Conservation (phyloP, 305 asterid genomes). For the Fraxinus nigra region DNA sequence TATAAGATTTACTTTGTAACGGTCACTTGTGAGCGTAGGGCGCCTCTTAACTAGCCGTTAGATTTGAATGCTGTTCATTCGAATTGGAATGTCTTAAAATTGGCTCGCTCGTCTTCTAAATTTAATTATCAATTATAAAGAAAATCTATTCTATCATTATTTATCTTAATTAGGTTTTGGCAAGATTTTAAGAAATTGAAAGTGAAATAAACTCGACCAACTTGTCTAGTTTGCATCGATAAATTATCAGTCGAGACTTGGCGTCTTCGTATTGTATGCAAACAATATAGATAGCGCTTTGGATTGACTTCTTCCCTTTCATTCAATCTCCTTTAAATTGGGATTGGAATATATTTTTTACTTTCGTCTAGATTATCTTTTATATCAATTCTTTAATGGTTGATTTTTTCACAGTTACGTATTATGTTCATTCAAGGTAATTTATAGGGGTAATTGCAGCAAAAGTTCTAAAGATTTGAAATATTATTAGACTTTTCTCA, state of each 20-base stretch:
- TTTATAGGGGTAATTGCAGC: no score
- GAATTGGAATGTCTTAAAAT: neutral
- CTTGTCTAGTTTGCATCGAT: neutral
- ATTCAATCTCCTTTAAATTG: neutral
- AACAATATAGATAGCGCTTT: neutral
- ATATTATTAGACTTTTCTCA: no score
- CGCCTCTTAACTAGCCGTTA: slow-evolving; percentile 43
- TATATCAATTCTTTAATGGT: neutral
- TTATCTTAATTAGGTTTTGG: neutral
- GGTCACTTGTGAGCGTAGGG: slow-evolving; percentile 35
- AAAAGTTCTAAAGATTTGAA: no score
- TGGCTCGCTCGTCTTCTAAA: neutral
- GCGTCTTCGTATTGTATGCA: neutral
- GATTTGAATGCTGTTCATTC: neutral
- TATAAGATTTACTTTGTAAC: slow-evolving; percentile 30
- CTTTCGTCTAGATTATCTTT: neutral
- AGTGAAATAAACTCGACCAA: neutral
- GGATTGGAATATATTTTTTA: neutral
- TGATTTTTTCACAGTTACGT: no score
- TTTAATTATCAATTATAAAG: neutral
- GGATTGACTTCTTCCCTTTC: neutral
- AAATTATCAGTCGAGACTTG: neutral
- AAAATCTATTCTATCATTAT: neutral
- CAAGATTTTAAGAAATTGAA: neutral
- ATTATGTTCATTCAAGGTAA: no score